Evolutionary conservation across 169 alveolate species (phyloP), one percentile per base, ranked within the genome.

Genomic region (Plasmodium inui): DNA sequence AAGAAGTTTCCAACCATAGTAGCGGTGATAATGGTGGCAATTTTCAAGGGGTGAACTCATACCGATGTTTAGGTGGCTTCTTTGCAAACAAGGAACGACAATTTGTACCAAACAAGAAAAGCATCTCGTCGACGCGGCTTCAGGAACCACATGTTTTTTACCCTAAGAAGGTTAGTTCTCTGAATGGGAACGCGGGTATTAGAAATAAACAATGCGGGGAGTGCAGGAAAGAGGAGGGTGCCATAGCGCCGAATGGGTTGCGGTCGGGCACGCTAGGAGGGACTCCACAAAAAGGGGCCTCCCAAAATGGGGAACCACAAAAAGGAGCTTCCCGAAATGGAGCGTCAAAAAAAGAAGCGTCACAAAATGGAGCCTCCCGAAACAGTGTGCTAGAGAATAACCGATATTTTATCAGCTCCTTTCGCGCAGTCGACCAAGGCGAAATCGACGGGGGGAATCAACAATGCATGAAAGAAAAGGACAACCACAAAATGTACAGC

Each of bases 351-450:
- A 12, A 44, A 44, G n/a, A 2, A 12, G 55, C 4, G 32, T 6
- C 6, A 10, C 53, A 50, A 1, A 50, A 50, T 50, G 61, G 22
- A 17, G 61, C 22, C 19, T 4, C 61, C 19, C 61, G 1, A 50
- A 50, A 50, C 61, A 82, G 71, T 55, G 34, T 34, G 19, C 4
- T 70, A 44, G 92, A 83, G 53, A 70, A 19, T 83, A 83, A 41
- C 44, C 1, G 0, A 1, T 39, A 6, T 41, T 83, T 71, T 71
- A 41, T 70, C 9, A 67, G 53, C 32, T 22, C 83, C 19, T 39
- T 67, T 32, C 92, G 74, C 28, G 37, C 12, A 10, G 83, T 22
- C 26, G 53, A 41, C 22, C 50, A 70, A 17, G 41, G 53, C 9
- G 37, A 67, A 30, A 71, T 22, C 12, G 73, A 14, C 39, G 19